Base-by-base conservation (phyloP, 441 rosid genomes). In the Erodium trifolium region DNA sequence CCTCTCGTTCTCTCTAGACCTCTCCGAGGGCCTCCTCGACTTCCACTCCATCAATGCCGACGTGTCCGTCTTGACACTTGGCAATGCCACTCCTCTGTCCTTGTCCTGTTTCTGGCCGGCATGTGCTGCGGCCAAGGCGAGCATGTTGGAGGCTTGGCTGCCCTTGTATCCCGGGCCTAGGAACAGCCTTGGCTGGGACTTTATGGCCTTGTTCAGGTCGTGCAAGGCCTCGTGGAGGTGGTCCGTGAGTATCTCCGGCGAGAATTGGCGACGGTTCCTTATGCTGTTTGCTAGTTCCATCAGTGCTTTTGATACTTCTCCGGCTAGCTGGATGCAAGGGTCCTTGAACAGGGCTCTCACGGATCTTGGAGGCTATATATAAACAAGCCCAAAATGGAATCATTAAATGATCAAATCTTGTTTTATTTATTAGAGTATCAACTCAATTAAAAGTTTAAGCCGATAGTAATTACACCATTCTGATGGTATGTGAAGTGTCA, bases 151-250 rank as follows among this genome's bases (percentile, higher is more conserved):
- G 13, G 82, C 78, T 51, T 82, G 83, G 75, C 69, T 82, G 2
- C 29, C 73, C 69, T 84, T 83, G 53, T 85, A 78, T 67, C 96
- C 86, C 0, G 5, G n/a, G 2, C 65, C 37, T 23, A 86, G 84
- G 63, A 89, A 87, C 67, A 86, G 89, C 71, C 87, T 77, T 9
- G 96, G 96, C 68, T 88, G 96, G 49, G 98, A 91, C 49, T 84
- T 86, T 69, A 93, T 70, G 2, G 91, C 90, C 0, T 79, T 82
- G 78, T 91, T 83, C 17, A 93, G 91, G 69, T 88, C 97, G 43
- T 81, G 83, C 6, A 91, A 75, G 65, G 96, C 90, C 68, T 83
- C 81, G n/a, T 88, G 89, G 63, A 93, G 93, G 67, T 84, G 86
- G 57, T 86, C 88, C 3, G 93, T 88, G 70, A 88, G 89, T 49